Conservation (phyloP, 331 rosid species). For the Quercus lobata region DNA sequence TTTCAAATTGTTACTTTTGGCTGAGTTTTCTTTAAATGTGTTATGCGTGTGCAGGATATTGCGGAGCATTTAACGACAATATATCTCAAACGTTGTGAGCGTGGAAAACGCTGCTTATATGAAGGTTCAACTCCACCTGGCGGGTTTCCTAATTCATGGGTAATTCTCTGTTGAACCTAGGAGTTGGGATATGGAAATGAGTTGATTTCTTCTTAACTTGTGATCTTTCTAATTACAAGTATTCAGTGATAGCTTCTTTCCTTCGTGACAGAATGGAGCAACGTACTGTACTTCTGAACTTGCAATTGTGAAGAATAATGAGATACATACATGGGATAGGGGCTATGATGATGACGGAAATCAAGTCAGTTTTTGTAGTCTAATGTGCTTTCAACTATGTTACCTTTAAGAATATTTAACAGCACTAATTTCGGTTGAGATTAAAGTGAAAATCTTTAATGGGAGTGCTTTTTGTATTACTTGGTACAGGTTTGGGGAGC, state of each 20-base stretch:
- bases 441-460: not conserved
- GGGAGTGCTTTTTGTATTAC: slow-evolving; percentile 11
- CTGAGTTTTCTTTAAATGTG: slow-evolving; percentile 6
- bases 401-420: not conserved
- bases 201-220: not conserved
- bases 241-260: slow-evolving; percentile 1
- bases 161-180: slow-evolving; percentile 30
- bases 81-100: slow-evolving; percentile 83
- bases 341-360: slow-evolving; percentile 83
- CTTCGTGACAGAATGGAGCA: slow-evolving; percentile 77
- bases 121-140: slow-evolving; percentile 98
- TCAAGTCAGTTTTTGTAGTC: slow-evolving; percentile 50
- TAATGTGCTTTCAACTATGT: not conserved
- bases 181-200: not conserved
- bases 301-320: slow-evolving; percentile 79
- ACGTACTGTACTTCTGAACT: slow-evolving; percentile 78
- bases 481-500: slow-evolving; percentile 91
- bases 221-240: not conserved
- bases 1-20: slow-evolving; percentile 6
- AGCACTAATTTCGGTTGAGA: not conserved
- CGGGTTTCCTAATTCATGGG: slow-evolving; percentile 98
- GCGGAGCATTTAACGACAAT: slow-evolving; percentile 89
- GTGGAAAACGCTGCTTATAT: slow-evolving; percentile 94
- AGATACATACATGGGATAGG: slow-evolving; percentile 94
- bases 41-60: slow-evolving; percentile 57